Conservation (phyloP, 2,329 filamentous ascomycete species). For the Exophiala bonariae region DNA sequence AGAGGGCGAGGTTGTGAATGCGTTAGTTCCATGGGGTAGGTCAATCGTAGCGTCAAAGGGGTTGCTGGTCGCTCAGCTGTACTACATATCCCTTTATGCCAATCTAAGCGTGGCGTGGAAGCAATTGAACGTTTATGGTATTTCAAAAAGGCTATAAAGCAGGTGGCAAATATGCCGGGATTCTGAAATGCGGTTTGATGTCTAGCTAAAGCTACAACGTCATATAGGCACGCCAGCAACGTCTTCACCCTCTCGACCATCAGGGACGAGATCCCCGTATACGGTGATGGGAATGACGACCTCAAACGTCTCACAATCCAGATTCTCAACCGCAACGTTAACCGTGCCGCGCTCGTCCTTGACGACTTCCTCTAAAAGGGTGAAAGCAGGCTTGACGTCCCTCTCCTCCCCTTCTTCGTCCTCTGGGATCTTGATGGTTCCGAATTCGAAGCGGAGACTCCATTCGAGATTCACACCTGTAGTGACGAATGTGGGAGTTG, state of each 20-base stretch:
- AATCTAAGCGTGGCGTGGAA: too few species aligned
- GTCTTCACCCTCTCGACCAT: slow-evolving; percentile 30
- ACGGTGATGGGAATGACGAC: slow-evolving; percentile 81
- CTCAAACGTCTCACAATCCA: slow-evolving; percentile 87
- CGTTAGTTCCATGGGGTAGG: too few species aligned
- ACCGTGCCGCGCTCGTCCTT: slow-evolving; percentile 77
- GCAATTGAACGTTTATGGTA: too few species aligned
- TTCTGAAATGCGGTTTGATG: too few species aligned
- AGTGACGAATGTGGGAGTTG: slow-evolving; percentile 89
- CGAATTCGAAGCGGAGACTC: slow-evolving; percentile 89
- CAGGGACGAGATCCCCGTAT: slow-evolving; percentile 61
- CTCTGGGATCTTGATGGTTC: slow-evolving; percentile 63
- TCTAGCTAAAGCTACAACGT: too few species aligned
- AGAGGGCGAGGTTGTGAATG: slow-evolving; percentile 19
- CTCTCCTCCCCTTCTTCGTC: not conserved
- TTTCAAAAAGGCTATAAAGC: too few species aligned
- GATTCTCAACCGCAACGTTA: slow-evolving; percentile 72
- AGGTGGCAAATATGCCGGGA: too few species aligned
- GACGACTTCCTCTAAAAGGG: slow-evolving; percentile 75
- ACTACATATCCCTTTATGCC: too few species aligned
- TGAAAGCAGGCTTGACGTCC: slow-evolving; percentile 41
- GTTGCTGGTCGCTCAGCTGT: too few species aligned
- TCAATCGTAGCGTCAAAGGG: too few species aligned
- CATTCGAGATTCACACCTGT: slow-evolving; percentile 84
- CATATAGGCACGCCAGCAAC: slow-evolving; percentile 30